A percentile compares a stretch with the other conserved stretches of the same genome.
Conservation (phyloP, 495 filamentous ascomycete species). For the Trichocladium antarcticum region DNA sequence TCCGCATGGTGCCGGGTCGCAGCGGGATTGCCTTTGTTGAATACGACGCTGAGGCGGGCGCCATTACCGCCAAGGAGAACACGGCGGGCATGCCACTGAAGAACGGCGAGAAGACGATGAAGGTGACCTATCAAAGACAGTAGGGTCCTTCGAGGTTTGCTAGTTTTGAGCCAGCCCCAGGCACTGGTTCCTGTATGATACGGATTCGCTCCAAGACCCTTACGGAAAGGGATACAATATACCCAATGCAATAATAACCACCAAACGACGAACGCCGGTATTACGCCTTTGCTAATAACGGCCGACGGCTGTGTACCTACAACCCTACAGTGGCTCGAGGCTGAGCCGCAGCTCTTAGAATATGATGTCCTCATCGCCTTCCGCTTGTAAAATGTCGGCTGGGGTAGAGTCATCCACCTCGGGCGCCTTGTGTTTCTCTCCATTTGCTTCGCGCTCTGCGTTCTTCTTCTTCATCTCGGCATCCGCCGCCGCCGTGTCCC, state of each 20-base stretch:
- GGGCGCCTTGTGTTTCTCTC: constrained; percentile 36
- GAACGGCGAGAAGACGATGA: constrained; percentile 50
- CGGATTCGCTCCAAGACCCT: not conserved
- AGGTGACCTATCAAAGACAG: constrained; percentile 89
- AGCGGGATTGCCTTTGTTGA: constrained; percentile 93
- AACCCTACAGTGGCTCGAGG: too few species aligned
- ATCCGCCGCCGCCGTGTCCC: constrained; percentile 64
- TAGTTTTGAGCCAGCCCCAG: too few species aligned
- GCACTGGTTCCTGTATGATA: not conserved
- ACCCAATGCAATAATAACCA: constrained; percentile 15
- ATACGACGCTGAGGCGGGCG: constrained; percentile 79
- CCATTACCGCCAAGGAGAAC: constrained; percentile 91
- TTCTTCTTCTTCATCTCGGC: constrained; percentile 56
- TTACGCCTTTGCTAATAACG: constrained; percentile 21
- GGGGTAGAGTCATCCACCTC: constrained; percentile 41
- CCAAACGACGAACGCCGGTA: constrained; percentile 10
- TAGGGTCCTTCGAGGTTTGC: constrained; percentile 27
- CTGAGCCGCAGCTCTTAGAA: constrained; percentile 67
- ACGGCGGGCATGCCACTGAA: constrained; percentile 83
- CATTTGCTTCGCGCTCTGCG: constrained; percentile 30
- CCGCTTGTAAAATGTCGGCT: constrained; percentile 65
- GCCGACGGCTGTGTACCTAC: too few species aligned
- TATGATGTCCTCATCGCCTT: constrained; percentile 90
- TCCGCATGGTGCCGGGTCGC: constrained; percentile 75
- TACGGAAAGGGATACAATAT: constrained; percentile 2